phyloP scores from a whole-genome alignment of 2,329 filamentous ascomycete genomes.

The Fusarium incarnatum region DNA sequence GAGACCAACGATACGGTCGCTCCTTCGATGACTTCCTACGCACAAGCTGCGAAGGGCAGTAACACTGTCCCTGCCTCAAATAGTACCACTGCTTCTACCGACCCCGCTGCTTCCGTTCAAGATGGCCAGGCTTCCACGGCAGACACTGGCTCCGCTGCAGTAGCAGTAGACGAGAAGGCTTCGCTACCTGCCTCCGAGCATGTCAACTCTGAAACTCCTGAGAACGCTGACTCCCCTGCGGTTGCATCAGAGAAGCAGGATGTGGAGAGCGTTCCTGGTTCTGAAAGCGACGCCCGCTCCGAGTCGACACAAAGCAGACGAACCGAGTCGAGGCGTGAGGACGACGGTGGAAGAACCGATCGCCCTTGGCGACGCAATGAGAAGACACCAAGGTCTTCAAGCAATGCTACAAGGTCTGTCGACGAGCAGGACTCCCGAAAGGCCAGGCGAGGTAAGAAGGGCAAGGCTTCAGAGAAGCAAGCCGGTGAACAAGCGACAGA shows the following conservation, averaged over 20 bases:
- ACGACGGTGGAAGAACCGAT: conserved; percentile 55
- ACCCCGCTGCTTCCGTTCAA: conserved; percentile 42
- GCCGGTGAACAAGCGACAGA: conserved; percentile 65
- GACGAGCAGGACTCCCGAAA: conserved; percentile 66
- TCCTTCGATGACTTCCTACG: conserved; percentile 84
- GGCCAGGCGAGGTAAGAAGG: conserved; percentile 72
- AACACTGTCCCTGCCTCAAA: conserved; percentile 53
- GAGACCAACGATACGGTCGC: conserved; percentile 61
- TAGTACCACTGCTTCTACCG: conserved; percentile 42
- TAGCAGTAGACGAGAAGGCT: conserved; percentile 46
- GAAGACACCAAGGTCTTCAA: conserved; percentile 68
- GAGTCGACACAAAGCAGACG: conserved; percentile 51
- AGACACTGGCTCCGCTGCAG: conserved; percentile 38
- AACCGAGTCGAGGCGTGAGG: conserved; percentile 53
- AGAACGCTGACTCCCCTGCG: conserved; percentile 40
- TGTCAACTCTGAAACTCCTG: conserved; percentile 44
- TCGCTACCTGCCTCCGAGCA: conserved; percentile 39
- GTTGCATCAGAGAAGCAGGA: conserved; percentile 51
- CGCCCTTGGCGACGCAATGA: conserved; percentile 57
- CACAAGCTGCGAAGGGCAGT: conserved; percentile 91
- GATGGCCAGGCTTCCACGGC: conserved; percentile 47
- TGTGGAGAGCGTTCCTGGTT: conserved; percentile 50
- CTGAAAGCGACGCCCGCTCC: conserved; percentile 53
- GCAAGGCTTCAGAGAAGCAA: conserved; percentile 57
- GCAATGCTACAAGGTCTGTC: conserved; percentile 72